Evolutionary conservation across 768 basidiomycete species (phyloP).

Genomic region (Pleurotus ostreatus): DNA sequence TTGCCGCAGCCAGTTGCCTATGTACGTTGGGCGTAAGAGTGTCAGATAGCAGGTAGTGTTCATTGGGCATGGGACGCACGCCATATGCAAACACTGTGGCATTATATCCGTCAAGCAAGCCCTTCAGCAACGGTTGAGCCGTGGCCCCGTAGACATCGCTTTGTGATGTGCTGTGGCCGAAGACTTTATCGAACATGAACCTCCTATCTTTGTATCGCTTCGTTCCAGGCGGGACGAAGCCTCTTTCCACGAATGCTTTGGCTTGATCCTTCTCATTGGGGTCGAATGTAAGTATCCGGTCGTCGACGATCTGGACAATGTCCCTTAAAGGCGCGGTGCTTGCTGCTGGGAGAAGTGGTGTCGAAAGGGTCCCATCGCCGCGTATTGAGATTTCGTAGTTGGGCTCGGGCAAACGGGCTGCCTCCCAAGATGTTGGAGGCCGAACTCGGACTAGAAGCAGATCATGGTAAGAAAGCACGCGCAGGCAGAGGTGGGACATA

Average conservation of each 20-base stretch:
- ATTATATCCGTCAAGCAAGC: constrained; percentile 91
- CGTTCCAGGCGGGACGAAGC: constrained; percentile 80
- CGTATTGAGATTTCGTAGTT: constrained; percentile 67
- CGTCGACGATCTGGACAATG: constrained; percentile 87
- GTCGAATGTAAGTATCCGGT: constrained; percentile 94
- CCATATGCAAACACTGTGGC: constrained; percentile 99
- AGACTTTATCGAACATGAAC: constrained; percentile 96
- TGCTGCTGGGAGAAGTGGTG: constrained; percentile 49
- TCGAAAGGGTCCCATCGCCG: constrained; percentile 82
- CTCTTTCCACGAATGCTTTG: constrained; percentile 77
- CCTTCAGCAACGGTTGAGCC: constrained; percentile 77
- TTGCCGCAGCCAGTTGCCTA: constrained; percentile 99
- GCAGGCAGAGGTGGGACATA: constrained; percentile 24
- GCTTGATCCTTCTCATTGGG: constrained; percentile 86
- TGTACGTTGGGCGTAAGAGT: constrained; percentile 11
- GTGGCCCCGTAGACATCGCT: constrained; percentile 86
- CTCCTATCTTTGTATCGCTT: constrained; percentile 95
- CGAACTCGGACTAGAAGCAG: constrained; percentile 75
- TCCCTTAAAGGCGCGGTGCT: constrained; percentile 62
- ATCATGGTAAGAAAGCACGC: constrained; percentile 13
- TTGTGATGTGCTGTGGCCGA: constrained; percentile 76
- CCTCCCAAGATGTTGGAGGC: constrained; percentile 82
- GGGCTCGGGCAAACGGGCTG: constrained; percentile 76
- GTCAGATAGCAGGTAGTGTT: not conserved
- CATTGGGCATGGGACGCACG: constrained; percentile 44